phyloP scores from a whole-genome alignment of 306 rosid genomes.

The Gynostemma pentaphyllum region DNA sequence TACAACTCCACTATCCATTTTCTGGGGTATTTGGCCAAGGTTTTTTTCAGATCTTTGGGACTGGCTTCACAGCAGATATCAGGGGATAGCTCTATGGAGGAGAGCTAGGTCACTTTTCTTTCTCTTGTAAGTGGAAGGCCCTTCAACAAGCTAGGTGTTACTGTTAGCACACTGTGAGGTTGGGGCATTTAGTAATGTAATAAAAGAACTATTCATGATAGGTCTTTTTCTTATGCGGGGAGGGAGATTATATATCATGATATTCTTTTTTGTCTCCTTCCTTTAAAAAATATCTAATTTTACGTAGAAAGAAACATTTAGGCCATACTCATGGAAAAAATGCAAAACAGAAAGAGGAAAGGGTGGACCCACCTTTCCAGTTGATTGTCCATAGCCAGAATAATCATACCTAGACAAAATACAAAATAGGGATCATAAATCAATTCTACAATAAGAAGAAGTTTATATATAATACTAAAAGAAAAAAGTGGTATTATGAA shows the following conservation, averaged over 20 bases:
- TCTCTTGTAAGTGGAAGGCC: not conserved
- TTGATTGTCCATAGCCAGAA: constrained; percentile 95
- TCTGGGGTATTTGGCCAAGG: not conserved
- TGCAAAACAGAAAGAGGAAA: not conserved
- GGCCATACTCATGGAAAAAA: not conserved
- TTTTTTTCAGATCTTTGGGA: not conserved
- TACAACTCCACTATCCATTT: no score
- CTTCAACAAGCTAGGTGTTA: not conserved
- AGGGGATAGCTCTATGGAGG: not conserved
- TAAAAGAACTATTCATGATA: not conserved
- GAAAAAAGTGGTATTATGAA: not conserved
- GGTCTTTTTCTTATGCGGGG: no score
- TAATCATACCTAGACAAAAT: constrained; percentile 66
- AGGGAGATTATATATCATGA: no score
- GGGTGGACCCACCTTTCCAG: constrained; percentile 73
- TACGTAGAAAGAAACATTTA: not conserved
- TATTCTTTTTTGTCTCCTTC: no score
- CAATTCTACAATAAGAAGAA: not conserved
- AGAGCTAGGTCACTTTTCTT: not conserved
- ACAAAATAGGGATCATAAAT: constrained; percentile 9
- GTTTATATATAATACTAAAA: not conserved
- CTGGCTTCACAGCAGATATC: not conserved
- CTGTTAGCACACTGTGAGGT: not conserved
- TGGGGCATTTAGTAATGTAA: not conserved
- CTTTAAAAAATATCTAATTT: no score